phyloP scores from a whole-genome alignment of 2,329 filamentous ascomycete genomes.

The Aspergillus sp. region DNA sequence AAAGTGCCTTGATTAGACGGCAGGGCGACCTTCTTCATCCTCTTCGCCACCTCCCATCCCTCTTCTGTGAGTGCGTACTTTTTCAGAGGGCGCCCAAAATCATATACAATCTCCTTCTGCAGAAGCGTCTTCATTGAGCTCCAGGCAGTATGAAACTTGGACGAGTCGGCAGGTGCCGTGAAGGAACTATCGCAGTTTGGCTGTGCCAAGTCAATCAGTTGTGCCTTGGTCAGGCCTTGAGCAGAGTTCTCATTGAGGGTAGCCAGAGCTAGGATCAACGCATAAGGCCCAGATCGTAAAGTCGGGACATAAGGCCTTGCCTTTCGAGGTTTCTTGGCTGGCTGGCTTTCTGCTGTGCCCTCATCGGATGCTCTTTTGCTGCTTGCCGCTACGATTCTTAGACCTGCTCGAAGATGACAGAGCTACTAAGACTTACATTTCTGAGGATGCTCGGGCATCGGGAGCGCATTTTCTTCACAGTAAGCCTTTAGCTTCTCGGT shows the following conservation, averaged over 20 bases:
- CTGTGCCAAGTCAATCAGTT: conserved; percentile 70
- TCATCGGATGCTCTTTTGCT: conserved; percentile 34
- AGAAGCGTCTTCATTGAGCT: conserved; percentile 76
- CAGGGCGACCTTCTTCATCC: conserved; percentile 57
- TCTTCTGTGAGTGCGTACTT: conserved; percentile 74
- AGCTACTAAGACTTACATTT: conserved; percentile 30
- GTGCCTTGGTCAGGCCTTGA: conserved; percentile 64
- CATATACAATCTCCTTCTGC: conserved; percentile 72
- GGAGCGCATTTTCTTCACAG: conserved; percentile 66
- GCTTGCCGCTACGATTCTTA: conserved; percentile 26
- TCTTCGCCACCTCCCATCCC: conserved; percentile 72
- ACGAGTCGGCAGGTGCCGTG: conserved; percentile 65
- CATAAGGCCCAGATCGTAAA: conserved; percentile 73
- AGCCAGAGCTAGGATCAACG: conserved; percentile 67
- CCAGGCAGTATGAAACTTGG: conserved; percentile 77
- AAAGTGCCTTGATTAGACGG: conserved; percentile 22
- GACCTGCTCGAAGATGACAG: not conserved
- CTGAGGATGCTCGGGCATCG: conserved; percentile 64
- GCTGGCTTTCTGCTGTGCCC: conserved; percentile 35
- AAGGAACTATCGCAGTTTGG: conserved; percentile 73
- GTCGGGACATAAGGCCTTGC: conserved; percentile 70
- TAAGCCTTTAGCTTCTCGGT: conserved; percentile 59
- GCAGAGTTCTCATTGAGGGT: conserved; percentile 57
- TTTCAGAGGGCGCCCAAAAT: conserved; percentile 67
- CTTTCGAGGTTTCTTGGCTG: conserved; percentile 58